Conservation (phyloP, 805 yeast genomes). For the Saccharomyces eubayanus region DNA sequence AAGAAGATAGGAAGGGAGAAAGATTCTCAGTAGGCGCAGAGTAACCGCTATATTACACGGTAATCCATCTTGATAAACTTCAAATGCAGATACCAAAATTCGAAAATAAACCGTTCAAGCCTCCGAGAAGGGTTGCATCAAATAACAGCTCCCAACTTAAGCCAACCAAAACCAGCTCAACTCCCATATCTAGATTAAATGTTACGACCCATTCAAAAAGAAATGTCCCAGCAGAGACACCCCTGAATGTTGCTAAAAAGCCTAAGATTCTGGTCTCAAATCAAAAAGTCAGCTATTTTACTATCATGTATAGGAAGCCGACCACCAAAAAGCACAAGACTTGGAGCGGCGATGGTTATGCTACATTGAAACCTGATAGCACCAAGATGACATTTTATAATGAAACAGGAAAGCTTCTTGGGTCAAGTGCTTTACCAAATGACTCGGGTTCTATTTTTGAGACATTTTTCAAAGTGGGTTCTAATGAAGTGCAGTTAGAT, state of each 20-base stretch:
- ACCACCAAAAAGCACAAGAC: slow-evolving; percentile 75
- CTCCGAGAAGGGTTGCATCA: slow-evolving; percentile 33
- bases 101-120: slow-evolving; percentile 44
- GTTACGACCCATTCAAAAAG: background rate
- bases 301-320: slow-evolving; percentile 61
- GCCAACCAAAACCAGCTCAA: background rate
- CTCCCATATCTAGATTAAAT: background rate
- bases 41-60: background rate
- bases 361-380: slow-evolving; percentile 29
- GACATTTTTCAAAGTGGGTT: slow-evolving; percentile 42
- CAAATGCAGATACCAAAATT: slow-evolving; percentile 23
- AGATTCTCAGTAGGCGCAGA: background rate
- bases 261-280: background rate
- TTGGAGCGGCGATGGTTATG: slow-evolving; percentile 89
- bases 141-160: background rate
- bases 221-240: background rate
- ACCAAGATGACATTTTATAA: slow-evolving; percentile 21
- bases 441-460: slow-evolving; percentile 27
- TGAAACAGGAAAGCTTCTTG: slow-evolving; percentile 25
- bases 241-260: background rate
- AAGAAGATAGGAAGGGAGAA: background rate
- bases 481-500: slow-evolving; percentile 57
- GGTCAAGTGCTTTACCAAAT: slow-evolving; percentile 15
- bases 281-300: slow-evolving; percentile 11
- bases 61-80: background rate